These are phyloP conservation scores for Teratosphaeria destructans DNA, from an alignment of 2,329 filamentous ascomycete genomes.

Conservation along the genomic window DNA sequence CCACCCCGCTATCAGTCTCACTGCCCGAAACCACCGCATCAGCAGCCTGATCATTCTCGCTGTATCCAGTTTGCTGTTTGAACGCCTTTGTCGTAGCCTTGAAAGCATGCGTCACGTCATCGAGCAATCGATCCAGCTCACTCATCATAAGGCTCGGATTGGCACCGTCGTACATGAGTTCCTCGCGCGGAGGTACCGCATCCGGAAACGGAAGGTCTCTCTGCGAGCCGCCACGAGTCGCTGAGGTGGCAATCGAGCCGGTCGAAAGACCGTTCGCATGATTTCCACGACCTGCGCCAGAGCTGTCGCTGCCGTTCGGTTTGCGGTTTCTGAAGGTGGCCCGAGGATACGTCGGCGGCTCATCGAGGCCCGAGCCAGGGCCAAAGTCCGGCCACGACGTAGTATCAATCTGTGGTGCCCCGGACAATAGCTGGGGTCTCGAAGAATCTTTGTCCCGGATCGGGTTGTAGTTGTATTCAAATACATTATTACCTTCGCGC, in stretches of 20 bases:
- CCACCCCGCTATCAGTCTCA: constrained; percentile 9
- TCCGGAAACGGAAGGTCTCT: constrained; percentile 16
- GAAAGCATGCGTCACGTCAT: constrained; percentile 13
- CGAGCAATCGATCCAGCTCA: constrained; percentile 22
- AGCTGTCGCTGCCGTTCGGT: constrained; percentile 5
- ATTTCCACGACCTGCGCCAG: not conserved
- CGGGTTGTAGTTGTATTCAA: constrained; percentile 11
- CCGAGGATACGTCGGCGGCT: constrained; percentile 8
- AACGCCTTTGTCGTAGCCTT: constrained; percentile 7
- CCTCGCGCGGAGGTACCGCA: constrained; percentile 19
- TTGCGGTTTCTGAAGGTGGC: constrained; percentile 1
- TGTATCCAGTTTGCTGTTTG: constrained; percentile 2
- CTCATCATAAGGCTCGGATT: constrained; percentile 17
- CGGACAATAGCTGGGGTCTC: not conserved
- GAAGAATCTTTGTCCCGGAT: constrained; percentile 1
- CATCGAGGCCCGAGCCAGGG: constrained; percentile 7
- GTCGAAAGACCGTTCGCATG: not conserved
- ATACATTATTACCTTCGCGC: constrained; percentile 9
- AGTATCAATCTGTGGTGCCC: constrained; percentile 4
- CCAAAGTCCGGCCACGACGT: constrained; percentile 13
- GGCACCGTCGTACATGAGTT: constrained; percentile 21
- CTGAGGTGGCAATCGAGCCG: constrained; percentile 2
- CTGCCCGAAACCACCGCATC: not conserved
- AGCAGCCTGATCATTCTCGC: not conserved
- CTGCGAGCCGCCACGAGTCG: constrained; percentile 7